Base-by-base conservation (phyloP, 331 rosid genomes). In the Pyrus hybrid region DNA sequence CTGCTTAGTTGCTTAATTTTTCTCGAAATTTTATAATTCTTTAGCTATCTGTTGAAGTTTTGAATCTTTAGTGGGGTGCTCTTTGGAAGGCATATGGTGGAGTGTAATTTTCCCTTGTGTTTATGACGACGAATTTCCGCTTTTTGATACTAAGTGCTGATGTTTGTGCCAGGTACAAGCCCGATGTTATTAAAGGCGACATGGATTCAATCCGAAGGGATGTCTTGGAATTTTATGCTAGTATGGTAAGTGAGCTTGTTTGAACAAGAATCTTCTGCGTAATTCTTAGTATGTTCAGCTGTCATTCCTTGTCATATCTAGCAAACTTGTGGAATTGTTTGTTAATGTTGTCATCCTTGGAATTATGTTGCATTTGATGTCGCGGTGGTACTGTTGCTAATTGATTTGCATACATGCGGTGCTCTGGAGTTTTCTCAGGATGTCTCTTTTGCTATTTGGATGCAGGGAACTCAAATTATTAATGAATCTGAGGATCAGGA, bases 401-500 rank as follows among this genome's bases (percentile, higher is more conserved):
- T 21, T 7, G 54, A 43, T 37, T 28, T 73, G 75, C n/a, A 28
- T 43, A 56, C 29, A 68, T 58, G 13, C 56, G 67, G 33, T 75
- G 54, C 73, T 64, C 57, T 68, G 41, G 62, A 25, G 62, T 58
- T 75, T 26, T 37, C 79, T 71, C 33, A 45, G 63, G 70, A 33
- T 37, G 45, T 76, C 69, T 64, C 0, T 80, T 73, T 85, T 64
- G 76, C 73, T 37, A 65, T 73, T 47, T 80, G 68, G 41, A 51
- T 82, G 77, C 86, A 95, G 99, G 99, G 99, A 77, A 89, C 97
- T 29, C n/a, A 89, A 85, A 65, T 87, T 80, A 43, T 90, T 43
- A 92, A 95, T 54, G 96, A 89, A 79, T 92, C 99, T 74, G 79
- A 95, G 3, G 97, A 95, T 87, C 97, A 92, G 80, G 97, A 92